A percentile compares a stretch with the other conserved stretches of the same genome.
These are phyloP conservation scores for Botryobasidium botryosum DNA, from an alignment of 768 basidiomycete species.

Conservation along the genomic window DNA sequence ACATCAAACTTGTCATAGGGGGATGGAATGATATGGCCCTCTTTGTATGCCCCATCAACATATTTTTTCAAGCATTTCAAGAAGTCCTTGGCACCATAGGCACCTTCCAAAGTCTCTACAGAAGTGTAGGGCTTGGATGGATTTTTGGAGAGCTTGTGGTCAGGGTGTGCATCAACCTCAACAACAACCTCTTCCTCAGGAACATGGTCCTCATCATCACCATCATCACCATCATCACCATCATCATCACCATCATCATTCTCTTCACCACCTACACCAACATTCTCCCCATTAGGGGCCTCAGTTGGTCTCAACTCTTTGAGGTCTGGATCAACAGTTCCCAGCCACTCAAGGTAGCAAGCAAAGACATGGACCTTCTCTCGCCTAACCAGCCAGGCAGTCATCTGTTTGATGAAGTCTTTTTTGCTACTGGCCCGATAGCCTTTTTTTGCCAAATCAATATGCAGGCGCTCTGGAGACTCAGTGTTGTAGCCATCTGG, in stretches of 20 bases:
- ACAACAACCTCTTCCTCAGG: background rate
- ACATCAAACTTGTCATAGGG: conserved; percentile 4
- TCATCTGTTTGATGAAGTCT: conserved; percentile 27
- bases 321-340: background rate
- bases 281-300: background rate
- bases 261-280: background rate
- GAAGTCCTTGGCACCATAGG: background rate
- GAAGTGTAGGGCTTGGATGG: background rate
- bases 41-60: background rate
- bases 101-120: background rate
- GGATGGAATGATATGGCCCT: background rate
- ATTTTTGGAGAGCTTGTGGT: background rate
- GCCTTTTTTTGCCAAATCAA: conserved; percentile 26
- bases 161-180: background rate
- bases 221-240: too few species aligned
- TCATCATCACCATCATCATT: background rate
- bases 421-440: conserved; percentile 21
- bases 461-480: conserved; percentile 21
- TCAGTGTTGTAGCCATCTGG: conserved; percentile 25
- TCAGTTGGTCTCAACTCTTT: background rate
- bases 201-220: background rate
- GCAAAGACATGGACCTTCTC: conserved; percentile 20
- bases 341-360: conserved; percentile 18
- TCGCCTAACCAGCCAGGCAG: conserved; percentile 20
- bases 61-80: background rate